Percentiles rank a stretch among this genome's conserved stretches.
phyloP scores from a whole-genome alignment of 1,284 basidiomycete species.

The Boletus smithii region DNA sequence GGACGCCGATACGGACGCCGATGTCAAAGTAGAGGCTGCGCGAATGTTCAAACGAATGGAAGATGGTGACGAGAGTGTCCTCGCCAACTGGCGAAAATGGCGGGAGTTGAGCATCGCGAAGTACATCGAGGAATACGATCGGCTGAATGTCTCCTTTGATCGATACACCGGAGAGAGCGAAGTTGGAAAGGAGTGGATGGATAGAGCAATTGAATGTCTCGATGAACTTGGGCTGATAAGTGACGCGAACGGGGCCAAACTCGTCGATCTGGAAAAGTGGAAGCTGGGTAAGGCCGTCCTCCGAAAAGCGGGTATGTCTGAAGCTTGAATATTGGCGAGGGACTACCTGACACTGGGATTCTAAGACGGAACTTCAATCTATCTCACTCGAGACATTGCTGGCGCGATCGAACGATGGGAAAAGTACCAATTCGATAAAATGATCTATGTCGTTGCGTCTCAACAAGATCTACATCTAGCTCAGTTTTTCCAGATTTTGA shows the following conservation, averaged over 20 bases:
- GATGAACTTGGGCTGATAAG: slow-evolving; percentile 57
- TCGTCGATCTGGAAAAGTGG: slow-evolving; percentile 83
- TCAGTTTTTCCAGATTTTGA: slow-evolving; percentile 94
- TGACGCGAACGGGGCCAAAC: slow-evolving; percentile 69
- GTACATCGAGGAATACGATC: slow-evolving; percentile 87
- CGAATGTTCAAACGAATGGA: slow-evolving; percentile 97
- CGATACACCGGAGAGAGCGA: slow-evolving; percentile 92
- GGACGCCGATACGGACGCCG: slow-evolving; percentile 70
- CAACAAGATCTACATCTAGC: slow-evolving; percentile 93
- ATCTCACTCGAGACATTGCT: slow-evolving; percentile 97
- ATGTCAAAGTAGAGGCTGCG: slow-evolving; percentile 82
- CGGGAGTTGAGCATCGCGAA: slow-evolving; percentile 89
- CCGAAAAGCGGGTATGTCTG: slow-evolving; percentile 70
- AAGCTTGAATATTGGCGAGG: neutral
- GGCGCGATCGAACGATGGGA: slow-evolving; percentile 92
- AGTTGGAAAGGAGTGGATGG: slow-evolving; percentile 79
- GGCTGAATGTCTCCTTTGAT: slow-evolving; percentile 92
- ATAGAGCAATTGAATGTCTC: slow-evolving; percentile 62
- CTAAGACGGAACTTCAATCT: slow-evolving; percentile 93
- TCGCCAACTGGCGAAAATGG: slow-evolving; percentile 91
- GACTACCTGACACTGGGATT: neutral
- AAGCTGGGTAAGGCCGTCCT: slow-evolving; percentile 92
- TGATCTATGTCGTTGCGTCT: slow-evolving; percentile 94
- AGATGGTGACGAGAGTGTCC: slow-evolving; percentile 80
- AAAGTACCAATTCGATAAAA: slow-evolving; percentile 95